Base-by-base conservation (phyloP, 2,329 filamentous ascomycete species). In the Fonsecaea pedrosoi region DNA sequence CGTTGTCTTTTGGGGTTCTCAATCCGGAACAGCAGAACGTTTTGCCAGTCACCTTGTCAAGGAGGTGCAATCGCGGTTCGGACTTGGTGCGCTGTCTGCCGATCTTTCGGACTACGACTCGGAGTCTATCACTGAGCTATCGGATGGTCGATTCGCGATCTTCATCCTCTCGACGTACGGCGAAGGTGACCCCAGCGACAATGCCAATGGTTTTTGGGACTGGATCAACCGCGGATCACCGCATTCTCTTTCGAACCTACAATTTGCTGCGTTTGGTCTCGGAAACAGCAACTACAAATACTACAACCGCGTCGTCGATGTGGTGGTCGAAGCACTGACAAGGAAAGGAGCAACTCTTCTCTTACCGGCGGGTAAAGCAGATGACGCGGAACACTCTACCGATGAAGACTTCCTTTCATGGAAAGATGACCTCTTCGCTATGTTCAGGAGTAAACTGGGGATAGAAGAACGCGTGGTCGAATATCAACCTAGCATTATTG, bases 231-330 rank as follows among this genome's bases (percentile, higher is more conserved):
- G 72, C 67, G 54, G 65, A 71, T 90, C 94, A 13, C 90, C 92
- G 59, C 83, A 89, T 58, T 81, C 85, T 70, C 94, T 97, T 79
- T 89, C 88, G 10, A 63, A 63, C 32, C 70, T 87, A 90, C 76
- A 85, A 84, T 97, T 92, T 75, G 91, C 96, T 74, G 88, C 92
- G 62, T 97, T 97, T 74, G 94, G 94, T 71, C 87, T 97, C 45
- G 94, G 94, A 66, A 97, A 97, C 84, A 96, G 96, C 82, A 97
- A 94, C 37, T 97, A 97, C 78, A 93, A 97, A 78, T 93, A 97
- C 82, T 97, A 96, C 84, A 97, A 97, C 82, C 90, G 90, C 57
- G 94, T 97, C 88, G 91, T 97, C 65, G 91, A 93, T 79, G 91
- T 92, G 69, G 89, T 96, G 63, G 87, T 92, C 79, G 89, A 90